phyloP scores from a whole-genome alignment of 805 yeast species.

The Yamadazyma endophytica region DNA sequence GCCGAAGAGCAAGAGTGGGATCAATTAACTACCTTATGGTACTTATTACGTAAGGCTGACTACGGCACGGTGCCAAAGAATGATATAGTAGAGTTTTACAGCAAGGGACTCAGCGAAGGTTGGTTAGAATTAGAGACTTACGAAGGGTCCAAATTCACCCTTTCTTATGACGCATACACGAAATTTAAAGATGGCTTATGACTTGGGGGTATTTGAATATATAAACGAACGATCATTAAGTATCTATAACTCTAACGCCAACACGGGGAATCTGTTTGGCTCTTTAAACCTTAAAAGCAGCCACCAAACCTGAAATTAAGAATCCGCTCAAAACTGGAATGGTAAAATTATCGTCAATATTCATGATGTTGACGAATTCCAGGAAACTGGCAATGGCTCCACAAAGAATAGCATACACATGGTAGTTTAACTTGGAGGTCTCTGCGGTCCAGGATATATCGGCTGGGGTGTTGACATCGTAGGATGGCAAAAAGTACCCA shows the following conservation, averaged over 20 bases:
- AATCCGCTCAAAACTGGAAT: slow-evolving; percentile 83
- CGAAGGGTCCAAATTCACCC: slow-evolving; percentile 27
- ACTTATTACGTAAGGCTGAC: slow-evolving; percentile 75
- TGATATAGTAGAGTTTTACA: slow-evolving; percentile 20
- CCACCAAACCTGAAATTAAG: slow-evolving; percentile 50
- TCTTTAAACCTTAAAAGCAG: background rate
- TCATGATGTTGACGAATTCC: slow-evolving; percentile 75
- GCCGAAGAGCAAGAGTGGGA: slow-evolving; percentile 86
- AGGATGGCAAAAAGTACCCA: slow-evolving; percentile 66
- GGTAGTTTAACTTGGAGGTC: slow-evolving; percentile 53
- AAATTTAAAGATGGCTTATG: background rate
- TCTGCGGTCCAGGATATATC: slow-evolving; percentile 65
- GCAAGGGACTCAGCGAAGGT: slow-evolving; percentile 25
- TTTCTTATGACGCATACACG: background rate
- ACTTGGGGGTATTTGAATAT: background rate
- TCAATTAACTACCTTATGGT: slow-evolving; percentile 62
- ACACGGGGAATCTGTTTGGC: no score
- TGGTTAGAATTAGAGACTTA: slow-evolving; percentile 31
- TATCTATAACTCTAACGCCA: slow-evolving; percentile 1
- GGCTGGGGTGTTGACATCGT: slow-evolving; percentile 50
- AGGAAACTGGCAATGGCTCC: slow-evolving; percentile 84
- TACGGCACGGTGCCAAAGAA: slow-evolving; percentile 11
- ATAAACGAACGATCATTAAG: slow-evolving; percentile 1
- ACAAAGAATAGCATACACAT: slow-evolving; percentile 51
- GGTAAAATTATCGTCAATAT: slow-evolving; percentile 89